These are phyloP conservation scores for Talaromyces sp. DNA, from an alignment of 2,329 filamentous ascomycete genomes.

Conservation along the genomic window DNA sequence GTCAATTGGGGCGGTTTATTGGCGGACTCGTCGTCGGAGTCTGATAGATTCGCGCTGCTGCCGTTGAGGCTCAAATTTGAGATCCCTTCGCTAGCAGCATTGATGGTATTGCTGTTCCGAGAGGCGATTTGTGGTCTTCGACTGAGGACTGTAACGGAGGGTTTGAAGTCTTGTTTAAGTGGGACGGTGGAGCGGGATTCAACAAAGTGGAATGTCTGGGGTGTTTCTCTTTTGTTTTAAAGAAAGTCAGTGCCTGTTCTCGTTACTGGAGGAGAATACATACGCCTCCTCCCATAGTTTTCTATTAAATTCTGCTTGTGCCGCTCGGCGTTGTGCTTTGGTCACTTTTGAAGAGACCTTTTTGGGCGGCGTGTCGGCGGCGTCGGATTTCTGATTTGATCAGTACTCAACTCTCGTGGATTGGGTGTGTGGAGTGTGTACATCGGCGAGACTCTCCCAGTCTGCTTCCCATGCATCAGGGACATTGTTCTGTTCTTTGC, in stretches of 20 bases:
- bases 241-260: not conserved
- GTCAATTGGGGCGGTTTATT: conserved; percentile 62
- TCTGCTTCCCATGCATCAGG: conserved; percentile 89
- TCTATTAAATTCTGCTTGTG: conserved; percentile 78
- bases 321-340: conserved; percentile 72
- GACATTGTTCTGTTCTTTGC: conserved; percentile 50
- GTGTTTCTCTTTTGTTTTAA: conserved; percentile 59
- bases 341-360: conserved; percentile 55
- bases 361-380: conserved; percentile 37
- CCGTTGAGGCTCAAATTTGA: conserved; percentile 43
- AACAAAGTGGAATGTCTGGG: conserved; percentile 71
- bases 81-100: conserved; percentile 42
- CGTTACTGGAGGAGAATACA: conserved; percentile 8
- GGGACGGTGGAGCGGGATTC: conserved; percentile 63
- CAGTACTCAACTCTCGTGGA: not conserved
- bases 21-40: conserved; percentile 62
- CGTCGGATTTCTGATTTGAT: conserved; percentile 31
- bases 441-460: conserved; percentile 78
- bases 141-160: conserved; percentile 77
- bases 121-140: conserved; percentile 71
- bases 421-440: conserved; percentile 31
- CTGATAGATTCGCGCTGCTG: conserved; percentile 36
- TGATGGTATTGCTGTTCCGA: conserved; percentile 46
- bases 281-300: conserved; percentile 89
- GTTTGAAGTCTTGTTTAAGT: conserved; percentile 70